Conservation (phyloP, 2,329 filamentous ascomycete species). For the Diplocarpon mali region DNA sequence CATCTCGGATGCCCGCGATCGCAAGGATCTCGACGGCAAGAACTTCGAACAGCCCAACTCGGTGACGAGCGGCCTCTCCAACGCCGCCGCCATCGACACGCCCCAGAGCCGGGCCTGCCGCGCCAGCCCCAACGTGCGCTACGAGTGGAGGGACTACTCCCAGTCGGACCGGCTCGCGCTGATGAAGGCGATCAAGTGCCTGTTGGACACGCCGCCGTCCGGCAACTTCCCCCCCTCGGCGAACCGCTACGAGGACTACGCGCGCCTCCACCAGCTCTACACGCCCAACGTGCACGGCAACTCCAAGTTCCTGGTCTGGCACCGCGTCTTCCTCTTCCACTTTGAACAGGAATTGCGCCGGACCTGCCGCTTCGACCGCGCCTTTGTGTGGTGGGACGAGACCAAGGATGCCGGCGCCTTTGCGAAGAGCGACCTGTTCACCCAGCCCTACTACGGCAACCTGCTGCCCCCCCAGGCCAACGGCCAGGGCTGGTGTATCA, state of each 20-base stretch:
- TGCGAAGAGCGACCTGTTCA: conserved; percentile 6
- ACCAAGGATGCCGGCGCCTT: conserved; percentile 8
- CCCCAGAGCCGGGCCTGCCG: conserved; percentile 5
- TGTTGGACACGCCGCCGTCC: conserved; percentile 5
- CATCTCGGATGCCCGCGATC: conserved; percentile 1
- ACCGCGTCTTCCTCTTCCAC: conserved; percentile 10
- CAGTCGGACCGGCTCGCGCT: conserved; percentile 4
- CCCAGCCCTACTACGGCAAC: conserved; percentile 4
- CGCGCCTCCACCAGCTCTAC: conserved; percentile 7
- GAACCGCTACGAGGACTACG: conserved; percentile 11
- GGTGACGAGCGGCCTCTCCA: not conserved
- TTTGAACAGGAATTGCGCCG: conserved; percentile 8
- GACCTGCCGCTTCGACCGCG: conserved; percentile 9
- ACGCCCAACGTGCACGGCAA: conserved; percentile 10
- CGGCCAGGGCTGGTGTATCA: conserved; percentile 5
- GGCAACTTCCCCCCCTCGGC: conserved; percentile 8
- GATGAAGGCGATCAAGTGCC: conserved; percentile 7
- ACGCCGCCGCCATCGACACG: not conserved
- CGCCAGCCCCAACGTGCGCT: conserved; percentile 5
- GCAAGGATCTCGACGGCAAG: conserved; percentile 3
- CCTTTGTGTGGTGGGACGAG: conserved; percentile 10
- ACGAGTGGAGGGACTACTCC: conserved; percentile 11
- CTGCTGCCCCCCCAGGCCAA: conserved; percentile 5
- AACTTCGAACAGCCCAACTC: not conserved
- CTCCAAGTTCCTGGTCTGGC: conserved; percentile 10